These are phyloP conservation scores for Casuarina cunninghamiana DNA, from an alignment of 306 rosid species.

Conservation along the genomic window DNA sequence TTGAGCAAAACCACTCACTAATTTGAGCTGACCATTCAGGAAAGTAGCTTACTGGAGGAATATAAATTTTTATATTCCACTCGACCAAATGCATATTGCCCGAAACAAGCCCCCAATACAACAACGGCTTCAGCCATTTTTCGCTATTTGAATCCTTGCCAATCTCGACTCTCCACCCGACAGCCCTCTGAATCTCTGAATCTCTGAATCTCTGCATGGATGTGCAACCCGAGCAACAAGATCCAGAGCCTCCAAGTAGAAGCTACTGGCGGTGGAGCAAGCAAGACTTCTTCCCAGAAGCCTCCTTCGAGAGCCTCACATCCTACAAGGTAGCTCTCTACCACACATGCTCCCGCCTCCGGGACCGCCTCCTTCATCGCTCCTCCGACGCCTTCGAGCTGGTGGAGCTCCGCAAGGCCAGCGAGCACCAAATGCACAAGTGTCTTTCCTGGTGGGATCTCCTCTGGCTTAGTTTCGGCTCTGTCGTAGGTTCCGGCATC, in stretches of 20 bases:
- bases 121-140: too few relatives aligned
- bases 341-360: conserved; percentile 62
- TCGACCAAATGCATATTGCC: too few relatives aligned
- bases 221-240: background rate
- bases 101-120: too few relatives aligned
- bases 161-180: background rate
- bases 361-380: conserved; percentile 72
- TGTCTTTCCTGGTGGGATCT: conserved; percentile 95
- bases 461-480: conserved; percentile 79
- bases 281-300: conserved; percentile 69
- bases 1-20: too few relatives aligned
- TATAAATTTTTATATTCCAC: too few relatives aligned
- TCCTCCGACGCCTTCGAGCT: conserved; percentile 77
- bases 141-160: too few relatives aligned
- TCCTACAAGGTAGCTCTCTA: conserved; percentile 62
- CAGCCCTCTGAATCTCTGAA: background rate
- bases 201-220: conserved; percentile 18
- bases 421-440: conserved; percentile 62
- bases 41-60: too few relatives aligned
- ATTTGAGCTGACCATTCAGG: too few relatives aligned
- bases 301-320: conserved; percentile 42
- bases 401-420: conserved; percentile 55
- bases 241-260: conserved; percentile 16
- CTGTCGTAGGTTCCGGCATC: conserved; percentile 94
- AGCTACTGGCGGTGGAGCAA: conserved; percentile 92